A percentile compares a stretch with the other conserved stretches of the same genome.
These are phyloP conservation scores for Candida piceae DNA, from an alignment of 805 yeast genomes.

Conservation along the genomic window DNA sequence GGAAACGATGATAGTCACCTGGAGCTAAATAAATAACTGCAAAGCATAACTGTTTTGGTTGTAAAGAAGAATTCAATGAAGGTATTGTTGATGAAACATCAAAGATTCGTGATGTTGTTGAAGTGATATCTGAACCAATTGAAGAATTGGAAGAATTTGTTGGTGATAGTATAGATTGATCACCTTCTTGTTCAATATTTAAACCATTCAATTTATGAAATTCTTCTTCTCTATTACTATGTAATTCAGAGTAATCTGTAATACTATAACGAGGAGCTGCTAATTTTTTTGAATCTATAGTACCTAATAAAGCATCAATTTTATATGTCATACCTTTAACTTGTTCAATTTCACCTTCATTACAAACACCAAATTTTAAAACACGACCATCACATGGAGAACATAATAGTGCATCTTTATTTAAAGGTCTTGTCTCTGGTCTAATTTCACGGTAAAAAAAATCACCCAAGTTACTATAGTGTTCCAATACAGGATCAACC, in stretches of 20 bases:
- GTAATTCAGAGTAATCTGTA: conserved; percentile 31
- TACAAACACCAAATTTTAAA: conserved; percentile 67
- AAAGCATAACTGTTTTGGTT: conserved; percentile 47
- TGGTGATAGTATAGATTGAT: conserved; percentile 54
- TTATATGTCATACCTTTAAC: conserved; percentile 96
- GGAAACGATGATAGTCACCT: conserved; percentile 96
- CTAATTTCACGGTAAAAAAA: conserved; percentile 81
- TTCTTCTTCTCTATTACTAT: conserved; percentile 11
- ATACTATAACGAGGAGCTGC: conserved; percentile 55
- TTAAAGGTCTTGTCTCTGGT: conserved; percentile 76
- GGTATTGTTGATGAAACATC: conserved; percentile 8
- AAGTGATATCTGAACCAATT: conserved; percentile 3
- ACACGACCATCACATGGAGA: conserved; percentile 95
- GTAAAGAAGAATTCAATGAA: conserved; percentile 12
- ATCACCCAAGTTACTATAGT: conserved; percentile 79
- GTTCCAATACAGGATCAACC: conserved; percentile 70
- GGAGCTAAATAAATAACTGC: conserved; percentile 96
- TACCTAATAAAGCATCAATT: conserved; percentile 81
- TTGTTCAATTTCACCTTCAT: conserved; percentile 87
- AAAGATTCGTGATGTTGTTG: conserved; percentile 25
- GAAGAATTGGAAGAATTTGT: background rate
- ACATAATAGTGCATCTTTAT: conserved; percentile 57
- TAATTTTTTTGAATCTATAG: conserved; percentile 34
- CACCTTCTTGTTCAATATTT: conserved; percentile 62
- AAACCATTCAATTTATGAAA: conserved; percentile 22